Conservation (phyloP, 169 alveolate species). For the Plasmodium fragile region DNA sequence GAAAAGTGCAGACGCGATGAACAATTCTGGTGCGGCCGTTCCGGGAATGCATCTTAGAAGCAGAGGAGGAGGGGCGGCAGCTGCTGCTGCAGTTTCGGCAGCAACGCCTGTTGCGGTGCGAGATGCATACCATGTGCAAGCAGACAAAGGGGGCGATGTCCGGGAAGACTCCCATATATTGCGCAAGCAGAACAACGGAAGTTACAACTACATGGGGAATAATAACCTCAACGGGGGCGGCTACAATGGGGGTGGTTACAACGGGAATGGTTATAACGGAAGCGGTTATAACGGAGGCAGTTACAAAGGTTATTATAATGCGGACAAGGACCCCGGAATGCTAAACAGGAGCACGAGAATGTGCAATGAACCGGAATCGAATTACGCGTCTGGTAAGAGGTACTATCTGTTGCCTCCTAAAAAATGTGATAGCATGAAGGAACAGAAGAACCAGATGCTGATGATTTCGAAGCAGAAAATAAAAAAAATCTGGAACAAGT, state of each 20-base stretch:
- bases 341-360: not conserved
- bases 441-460: slow-evolving; percentile 36
- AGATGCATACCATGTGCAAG: not conserved
- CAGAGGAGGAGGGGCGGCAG: not conserved
- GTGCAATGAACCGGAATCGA: slow-evolving; percentile 19
- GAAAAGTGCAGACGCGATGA: not conserved
- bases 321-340: not conserved
- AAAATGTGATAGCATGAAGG: slow-evolving; percentile 22
- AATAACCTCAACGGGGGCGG: not conserved
- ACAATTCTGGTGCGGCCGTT: not conserved
- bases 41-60: not conserved
- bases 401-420: slow-evolving; percentile 19
- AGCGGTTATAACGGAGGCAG: not conserved
- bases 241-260: not conserved
- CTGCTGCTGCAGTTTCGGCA: not conserved
- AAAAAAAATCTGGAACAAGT: slow-evolving; percentile 63
- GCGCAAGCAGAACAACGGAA: not conserved
- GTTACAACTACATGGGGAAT: not conserved
- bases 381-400: slow-evolving; percentile 20
- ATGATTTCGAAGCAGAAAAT: slow-evolving; percentile 58
- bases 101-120: not conserved
- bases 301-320: not conserved
- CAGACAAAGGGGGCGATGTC: not conserved
- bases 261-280: not conserved
- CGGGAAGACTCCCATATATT: not conserved